Base-by-base conservation (phyloP, 495 filamentous ascomycete genomes). In the Hypoxylon subgilvum region DNA sequence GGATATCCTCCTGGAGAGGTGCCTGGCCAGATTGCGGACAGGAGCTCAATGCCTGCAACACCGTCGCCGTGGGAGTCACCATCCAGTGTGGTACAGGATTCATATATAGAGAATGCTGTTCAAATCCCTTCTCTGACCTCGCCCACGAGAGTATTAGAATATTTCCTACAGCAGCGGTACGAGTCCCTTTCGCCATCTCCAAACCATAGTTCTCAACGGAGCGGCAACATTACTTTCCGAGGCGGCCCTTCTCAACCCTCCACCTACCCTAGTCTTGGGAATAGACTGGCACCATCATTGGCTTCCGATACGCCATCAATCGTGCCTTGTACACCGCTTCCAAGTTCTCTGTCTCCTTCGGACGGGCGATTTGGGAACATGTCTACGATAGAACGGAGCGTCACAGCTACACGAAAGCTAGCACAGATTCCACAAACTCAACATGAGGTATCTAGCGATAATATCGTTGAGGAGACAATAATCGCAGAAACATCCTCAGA, bases 51-150 rank as follows among this genome's bases (percentile, higher is more conserved):
- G 47, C 54, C 44, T 9, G 56, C 43, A 14, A 21, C 49, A 34
- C 69, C 68, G 40, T 28, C 59, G n/a, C 71, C 72, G 38, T 76
- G 72, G 70, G 43, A 63, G 16, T 44, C 72, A 10, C 74, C 74
- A 1, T 72, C 75, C 0, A 78, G 75, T 14, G 57, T 70, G 8
- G 61, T 80, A 4, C 63, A 72, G 10, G 77, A 80, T 41, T 80
- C 77, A 0, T 60, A 72, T 36, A 66, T 71, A 7, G 57, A 68
- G 9, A 74, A 71, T 25, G 52, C 66, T 42, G 32, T 55, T 2
- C 52, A 57, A 0, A 51, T 73, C 1, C 16, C 63, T 3, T 59
- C 58, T 10, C 70, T 69, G 27, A 71, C 68, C 25, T 74, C 76
- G 0, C 77, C 77, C 6, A 75, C 76, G 1, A 68, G 75, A 39